Base-by-base conservation (phyloP, 2,329 filamentous ascomycete genomes). In the Alternaria dauci region DNA sequence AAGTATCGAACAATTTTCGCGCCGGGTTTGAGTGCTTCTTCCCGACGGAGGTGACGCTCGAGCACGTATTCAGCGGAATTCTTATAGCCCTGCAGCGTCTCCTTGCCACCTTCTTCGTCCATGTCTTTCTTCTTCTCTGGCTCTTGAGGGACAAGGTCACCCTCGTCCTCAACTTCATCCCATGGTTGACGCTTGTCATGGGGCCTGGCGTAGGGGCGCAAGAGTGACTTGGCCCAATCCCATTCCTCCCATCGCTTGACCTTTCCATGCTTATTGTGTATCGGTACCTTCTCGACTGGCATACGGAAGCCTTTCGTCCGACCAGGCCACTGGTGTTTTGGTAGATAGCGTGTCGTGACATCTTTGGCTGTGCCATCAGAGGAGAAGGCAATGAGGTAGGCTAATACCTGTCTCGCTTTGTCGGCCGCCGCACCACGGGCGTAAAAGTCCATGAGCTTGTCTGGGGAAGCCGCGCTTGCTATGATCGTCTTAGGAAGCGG, bases 311-410 rank as follows among this genome's bases (percentile, higher is more conserved):
- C 93, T 74, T 97, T 98, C 0, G 94, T 96, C 68, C 93, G 91
- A 4, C 95, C 94, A 0, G 95, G 95, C 75, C 93, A 89, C 54
- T 90, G 85, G 58, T 91, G 91, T 23, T 90, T 88, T 71, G 90
- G 94, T 8, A 99, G 81, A 76, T 99, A 99, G 28, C 95, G 87
- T 11, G 95, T 89, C 0, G 95, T 99, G 16, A 99, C 91, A 75
- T 99, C 95, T 76, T 98, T 98, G 12, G 93, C 94, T 0, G 93
- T 94, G 2, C 92, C 92, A 73, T 98, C 94, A 3, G 87, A 80
- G 0, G 91, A 92, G 78, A 91, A 92, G 0, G 91, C 94, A 20
- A 98, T 83, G 2, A 96, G 86, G 72, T 99, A 99, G 46, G 92
- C 91, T 72, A 97, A 93, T 12, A 96, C 88, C 76, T 98, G 94